Evolutionary conservation across 257 asterid genomes (phyloP).

Genomic region (Solanum sparsipilum): DNA sequence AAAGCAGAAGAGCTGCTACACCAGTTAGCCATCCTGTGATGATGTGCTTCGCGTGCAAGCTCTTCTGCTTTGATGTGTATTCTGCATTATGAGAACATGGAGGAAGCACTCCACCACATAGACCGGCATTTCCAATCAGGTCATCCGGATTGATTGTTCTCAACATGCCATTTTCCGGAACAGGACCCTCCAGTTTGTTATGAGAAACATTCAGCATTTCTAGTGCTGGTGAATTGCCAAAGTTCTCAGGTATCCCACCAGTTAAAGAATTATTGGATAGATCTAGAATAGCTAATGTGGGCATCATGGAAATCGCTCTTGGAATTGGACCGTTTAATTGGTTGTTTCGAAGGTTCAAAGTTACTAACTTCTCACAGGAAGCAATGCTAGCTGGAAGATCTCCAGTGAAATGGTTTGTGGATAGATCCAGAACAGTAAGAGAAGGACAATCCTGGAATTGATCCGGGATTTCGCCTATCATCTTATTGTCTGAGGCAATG

Average conservation of each 20-base stretch:
- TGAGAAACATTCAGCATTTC: slow-evolving; percentile 54
- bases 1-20: slow-evolving; percentile 28
- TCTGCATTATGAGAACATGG: slow-evolving; percentile 37
- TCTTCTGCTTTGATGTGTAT: slow-evolving; percentile 12
- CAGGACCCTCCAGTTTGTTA: slow-evolving; percentile 55
- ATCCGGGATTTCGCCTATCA: slow-evolving; percentile 54
- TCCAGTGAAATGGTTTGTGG: slow-evolving; percentile 51
- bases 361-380: slow-evolving; percentile 56
- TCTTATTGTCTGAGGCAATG: slow-evolving; percentile 35
- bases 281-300: slow-evolving; percentile 48
- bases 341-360: slow-evolving; percentile 44
- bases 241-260: slow-evolving; percentile 54
- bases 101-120: slow-evolving; percentile 68
- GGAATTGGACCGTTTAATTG: slow-evolving; percentile 49
- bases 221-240: slow-evolving; percentile 73
- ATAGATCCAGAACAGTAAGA: slow-evolving; percentile 49
- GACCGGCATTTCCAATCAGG: slow-evolving; percentile 48
- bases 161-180: slow-evolving; percentile 57
- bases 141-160: slow-evolving; percentile 56
- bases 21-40: slow-evolving; percentile 56
- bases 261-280: slow-evolving; percentile 66
- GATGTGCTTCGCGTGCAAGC: slow-evolving; percentile 33
- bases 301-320: slow-evolving; percentile 43
- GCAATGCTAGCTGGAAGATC: slow-evolving; percentile 51
- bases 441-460: slow-evolving; percentile 56